Base-by-base conservation (phyloP, 441 rosid species). In the Gossypium trilobum region DNA sequence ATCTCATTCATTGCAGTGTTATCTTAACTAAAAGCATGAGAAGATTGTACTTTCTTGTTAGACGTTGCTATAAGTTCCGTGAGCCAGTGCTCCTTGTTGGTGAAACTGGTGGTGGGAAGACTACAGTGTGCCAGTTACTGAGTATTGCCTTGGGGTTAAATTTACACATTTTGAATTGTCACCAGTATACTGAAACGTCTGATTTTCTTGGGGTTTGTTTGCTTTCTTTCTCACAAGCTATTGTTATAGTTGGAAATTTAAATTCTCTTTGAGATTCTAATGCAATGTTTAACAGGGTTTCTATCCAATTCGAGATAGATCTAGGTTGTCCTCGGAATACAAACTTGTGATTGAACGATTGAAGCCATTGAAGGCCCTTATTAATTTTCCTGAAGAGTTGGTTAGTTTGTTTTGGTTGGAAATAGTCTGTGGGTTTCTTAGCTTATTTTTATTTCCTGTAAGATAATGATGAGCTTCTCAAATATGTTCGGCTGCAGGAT, bases 21-120 rank as follows among this genome's bases (percentile, higher is more conserved):
- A 83, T 86, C 61, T 85, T 92, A 90, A 95, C 99, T 39, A 82
- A 63, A 79, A 90, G 95, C 85, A 90, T 93, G 98, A 77, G 81
- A 87, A 93, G 99, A 80, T 80, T 95, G 85, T 89, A 75, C 81
- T 91, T 84, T 77, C 98, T 95, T 62, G 87, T 95, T 25, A 78
- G 77, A 74, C 91, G 87, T 64, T 95, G 95, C 78, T 90, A 87
- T 78, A 85, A 90, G 87, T 78, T 93, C 75, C 91, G 82, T 62
- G 99, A 95, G 78, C 98, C 99, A 48, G 94, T 95, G 72, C 97
- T 95, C 57, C 99, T 95, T 80, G 98, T 93, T 80, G 99, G 99
- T 68, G 98, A 95, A 79, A 93, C 99, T 78, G 98, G 99, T 63
- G 97, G 99, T 74, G 99, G 99, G 59, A 95, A 93, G 88, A 95